Percentiles rank a stretch among this genome's conserved stretches.
These are phyloP conservation scores for Dissoconium aciculare DNA, from an alignment of 2,329 filamentous ascomycete genomes.

Conservation along the genomic window DNA sequence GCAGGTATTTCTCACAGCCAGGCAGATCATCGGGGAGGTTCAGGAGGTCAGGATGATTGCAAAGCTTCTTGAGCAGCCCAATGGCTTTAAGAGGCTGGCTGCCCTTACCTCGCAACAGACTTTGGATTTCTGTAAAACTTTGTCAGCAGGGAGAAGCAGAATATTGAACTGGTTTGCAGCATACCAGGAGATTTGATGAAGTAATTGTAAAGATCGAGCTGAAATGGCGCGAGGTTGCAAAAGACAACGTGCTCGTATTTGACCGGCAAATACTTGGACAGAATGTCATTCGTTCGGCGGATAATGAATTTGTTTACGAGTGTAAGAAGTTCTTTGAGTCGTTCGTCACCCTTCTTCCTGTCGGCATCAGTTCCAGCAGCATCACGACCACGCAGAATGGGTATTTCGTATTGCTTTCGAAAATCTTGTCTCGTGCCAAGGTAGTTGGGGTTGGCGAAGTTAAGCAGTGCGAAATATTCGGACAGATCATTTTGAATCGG, in stretches of 20 bases:
- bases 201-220: conserved; percentile 86
- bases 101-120: conserved; percentile 70
- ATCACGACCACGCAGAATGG: conserved; percentile 82
- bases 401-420: conserved; percentile 82
- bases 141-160: not conserved
- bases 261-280: conserved; percentile 92
- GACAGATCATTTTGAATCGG: conserved; percentile 98
- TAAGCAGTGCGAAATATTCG: conserved; percentile 90
- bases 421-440: conserved; percentile 83
- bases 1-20: conserved; percentile 67
- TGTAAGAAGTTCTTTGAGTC: conserved; percentile 62
- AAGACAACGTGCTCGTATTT: conserved; percentile 99
- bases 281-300: conserved; percentile 87
- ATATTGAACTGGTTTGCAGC: not conserved
- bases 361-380: conserved; percentile 76
- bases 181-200: conserved; percentile 75
- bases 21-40: conserved; percentile 71
- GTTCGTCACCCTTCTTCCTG: conserved; percentile 66
- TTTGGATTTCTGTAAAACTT: not conserved
- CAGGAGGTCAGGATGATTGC: conserved; percentile 91
- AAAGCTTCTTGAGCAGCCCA: conserved; percentile 91
- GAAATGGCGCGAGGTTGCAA: conserved; percentile 85
- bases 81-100: conserved; percentile 95
- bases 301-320: conserved; percentile 98
- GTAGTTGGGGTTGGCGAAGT: conserved; percentile 88